Evolutionary conservation across 2,329 filamentous ascomycete genomes (phyloP).

Genomic region (Parastagonospora nodorum): DNA sequence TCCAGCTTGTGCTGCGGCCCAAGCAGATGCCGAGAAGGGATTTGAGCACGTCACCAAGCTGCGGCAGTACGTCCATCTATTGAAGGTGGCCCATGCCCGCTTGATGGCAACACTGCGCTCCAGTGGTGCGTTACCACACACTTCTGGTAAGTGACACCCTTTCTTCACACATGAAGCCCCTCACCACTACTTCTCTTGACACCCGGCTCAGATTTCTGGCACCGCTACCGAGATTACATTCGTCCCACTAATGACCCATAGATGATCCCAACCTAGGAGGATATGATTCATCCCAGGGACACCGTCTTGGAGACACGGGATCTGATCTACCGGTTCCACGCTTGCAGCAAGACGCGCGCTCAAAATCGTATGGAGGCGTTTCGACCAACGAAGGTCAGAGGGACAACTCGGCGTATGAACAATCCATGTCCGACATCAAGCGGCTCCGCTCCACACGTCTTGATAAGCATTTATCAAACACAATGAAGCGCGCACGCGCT

Average conservation of each 20-base stretch:
- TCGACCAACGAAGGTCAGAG: constrained; percentile 57
- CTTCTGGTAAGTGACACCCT: constrained; percentile 58
- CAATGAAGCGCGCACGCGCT: constrained; percentile 85
- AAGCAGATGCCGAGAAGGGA: constrained; percentile 61
- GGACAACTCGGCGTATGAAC: constrained; percentile 75
- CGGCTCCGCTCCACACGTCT: constrained; percentile 89
- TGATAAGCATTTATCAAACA: constrained; percentile 92
- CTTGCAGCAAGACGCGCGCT: constrained; percentile 69
- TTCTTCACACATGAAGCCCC: constrained; percentile 16
- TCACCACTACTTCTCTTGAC: constrained; percentile 39
- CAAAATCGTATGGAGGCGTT: constrained; percentile 73
- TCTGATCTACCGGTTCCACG: constrained; percentile 58
- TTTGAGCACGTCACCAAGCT: constrained; percentile 83
- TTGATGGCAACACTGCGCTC: constrained; percentile 84
- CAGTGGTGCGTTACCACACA: constrained; percentile 78
- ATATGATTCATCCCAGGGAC: constrained; percentile 70
- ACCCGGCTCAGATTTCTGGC: constrained; percentile 35
- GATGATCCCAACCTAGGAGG: constrained; percentile 72
- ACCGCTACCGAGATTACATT: constrained; percentile 36
- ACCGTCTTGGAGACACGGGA: constrained; percentile 56
- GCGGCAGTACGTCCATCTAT: constrained; percentile 90
- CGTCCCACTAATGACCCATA: constrained; percentile 42
- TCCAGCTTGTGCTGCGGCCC: constrained; percentile 65
- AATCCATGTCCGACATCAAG: constrained; percentile 93
- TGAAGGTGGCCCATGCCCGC: constrained; percentile 88